Base-by-base conservation (phyloP, 805 yeast species). In the Wickerhamiella brachini region DNA sequence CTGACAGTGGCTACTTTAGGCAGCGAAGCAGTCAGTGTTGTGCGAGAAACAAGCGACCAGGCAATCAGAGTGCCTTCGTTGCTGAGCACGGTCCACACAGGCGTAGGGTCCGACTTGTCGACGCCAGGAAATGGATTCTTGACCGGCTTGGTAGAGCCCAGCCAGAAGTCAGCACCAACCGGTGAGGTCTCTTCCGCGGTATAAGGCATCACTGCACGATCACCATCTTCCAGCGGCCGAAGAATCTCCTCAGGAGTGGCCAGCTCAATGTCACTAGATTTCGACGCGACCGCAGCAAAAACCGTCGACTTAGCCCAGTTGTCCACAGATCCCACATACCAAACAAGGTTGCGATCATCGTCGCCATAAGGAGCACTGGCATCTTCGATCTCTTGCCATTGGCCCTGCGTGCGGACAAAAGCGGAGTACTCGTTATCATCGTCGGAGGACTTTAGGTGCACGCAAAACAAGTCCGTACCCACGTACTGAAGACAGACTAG, bases 31-130 rank as follows among this genome's bases (percentile, higher is more conserved):
- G 26, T 31, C 12, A 51, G 45, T 8, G 56, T 55, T 3, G 48
- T 50, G 5, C 48, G 49, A 15, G 49, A 41, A 8, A 51, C 56
- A 9, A 60, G 38, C 21, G 47, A 18, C 61, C 61, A 58, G 15
- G 55, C 62, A 1, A 56, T 43, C 2, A 59, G 8, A 2, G 50
- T 21, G 3, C 64, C 63, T 42, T 51, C 56, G 31, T 58, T 58
- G 5, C 58, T 54, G 17, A 59, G 48, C 1, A 57, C 48, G 21
- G 56, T 51, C 52, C 53, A 44, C 1, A 59, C 18, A 1, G 64
- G 63, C 24, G 53, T 7, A 2, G 51, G 34, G 2, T 20, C 9
- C 15, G 50, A 45, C 21, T 29, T 21, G 8, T 54, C 58, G 7
- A 52, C 43, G 8, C 59, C 57, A 12, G 51, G 47, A 24, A 59